These are phyloP conservation scores for Pyronema omphalodes DNA, from an alignment of 495 filamentous ascomycete species.

Conservation along the genomic window DNA sequence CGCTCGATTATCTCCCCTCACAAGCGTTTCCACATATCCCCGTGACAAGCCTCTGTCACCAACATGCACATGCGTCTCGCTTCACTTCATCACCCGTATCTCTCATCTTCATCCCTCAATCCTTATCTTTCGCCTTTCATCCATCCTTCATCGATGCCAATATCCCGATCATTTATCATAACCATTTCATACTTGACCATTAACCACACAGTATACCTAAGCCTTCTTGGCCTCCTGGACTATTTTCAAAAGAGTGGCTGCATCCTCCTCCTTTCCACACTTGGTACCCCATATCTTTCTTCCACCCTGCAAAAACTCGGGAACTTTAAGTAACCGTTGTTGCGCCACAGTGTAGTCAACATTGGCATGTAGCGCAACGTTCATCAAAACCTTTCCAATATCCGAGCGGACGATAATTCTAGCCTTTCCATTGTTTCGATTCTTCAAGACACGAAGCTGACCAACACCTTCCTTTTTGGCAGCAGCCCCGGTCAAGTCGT, in stretches of 20 bases:
- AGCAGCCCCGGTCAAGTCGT: slow-evolving; percentile 6
- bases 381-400: slow-evolving; percentile 17
- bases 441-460: slow-evolving; percentile 18
- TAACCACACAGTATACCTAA: slow-evolving; percentile 3
- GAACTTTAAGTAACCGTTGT: slow-evolving; percentile 7
- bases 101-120: slow-evolving; percentile 2
- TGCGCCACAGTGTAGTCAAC: slow-evolving; percentile 8
- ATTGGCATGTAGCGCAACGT: slow-evolving; percentile 12
- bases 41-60: too few species aligned
- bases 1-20: too few species aligned
- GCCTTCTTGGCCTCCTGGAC: slow-evolving; percentile 2
- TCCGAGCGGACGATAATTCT: slow-evolving; percentile 17
- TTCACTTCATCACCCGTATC: too few species aligned
- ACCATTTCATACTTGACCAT: too few species aligned
- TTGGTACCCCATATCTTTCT: slow-evolving; percentile 12
- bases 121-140: too few species aligned
- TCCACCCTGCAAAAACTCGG: slow-evolving; percentile 9
- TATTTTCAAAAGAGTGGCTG: background rate
- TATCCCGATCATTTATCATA: too few species aligned
- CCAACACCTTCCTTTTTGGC: slow-evolving; percentile 17
- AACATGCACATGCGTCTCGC: too few species aligned
- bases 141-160: too few species aligned
- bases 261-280: slow-evolving; percentile 13
- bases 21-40: too few species aligned
- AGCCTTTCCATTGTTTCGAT: slow-evolving; percentile 17